Conservation (phyloP, 2,329 filamentous ascomycete species). For the Beauveria rudraprayagi region DNA sequence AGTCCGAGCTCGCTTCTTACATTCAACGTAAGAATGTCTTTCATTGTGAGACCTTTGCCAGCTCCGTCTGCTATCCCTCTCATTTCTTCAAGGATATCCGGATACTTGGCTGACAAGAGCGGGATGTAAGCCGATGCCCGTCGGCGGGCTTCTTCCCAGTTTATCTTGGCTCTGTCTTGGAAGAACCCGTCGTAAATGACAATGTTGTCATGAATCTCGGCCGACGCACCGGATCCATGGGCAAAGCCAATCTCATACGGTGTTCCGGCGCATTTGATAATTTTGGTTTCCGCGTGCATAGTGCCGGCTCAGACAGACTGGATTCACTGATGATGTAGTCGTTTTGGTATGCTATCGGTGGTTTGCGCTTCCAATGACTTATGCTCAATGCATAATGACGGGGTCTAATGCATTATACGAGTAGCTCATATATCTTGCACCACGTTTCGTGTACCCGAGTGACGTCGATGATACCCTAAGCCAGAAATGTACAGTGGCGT, state of each 20-base stretch:
- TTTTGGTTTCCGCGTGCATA: background rate
- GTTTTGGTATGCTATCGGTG: background rate
- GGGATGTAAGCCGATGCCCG: background rate
- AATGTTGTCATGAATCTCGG: background rate
- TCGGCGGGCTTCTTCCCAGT: background rate
- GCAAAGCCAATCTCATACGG: background rate
- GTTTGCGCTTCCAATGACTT: background rate
- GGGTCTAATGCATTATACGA: background rate
- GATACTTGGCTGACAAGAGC: background rate
- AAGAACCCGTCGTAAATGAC: background rate
- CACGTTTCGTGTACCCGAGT: background rate
- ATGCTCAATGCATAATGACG: background rate
- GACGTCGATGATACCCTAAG: background rate
- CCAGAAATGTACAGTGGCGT: background rate
- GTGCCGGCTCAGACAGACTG: background rate
- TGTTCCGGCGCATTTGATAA: background rate
- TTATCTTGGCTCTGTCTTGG: background rate
- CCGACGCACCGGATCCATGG: background rate
- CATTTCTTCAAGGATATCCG: background rate
- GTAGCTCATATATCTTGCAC: background rate
- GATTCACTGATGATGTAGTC: no score
- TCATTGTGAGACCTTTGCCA: background rate
- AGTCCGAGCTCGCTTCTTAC: constrained; percentile 1
- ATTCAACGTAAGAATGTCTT: background rate
- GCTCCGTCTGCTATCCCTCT: background rate